Percentiles rank a stretch among this genome's conserved stretches.
phyloP scores from a whole-genome alignment of 768 basidiomycete species.

The Dioszegia hungarica region DNA sequence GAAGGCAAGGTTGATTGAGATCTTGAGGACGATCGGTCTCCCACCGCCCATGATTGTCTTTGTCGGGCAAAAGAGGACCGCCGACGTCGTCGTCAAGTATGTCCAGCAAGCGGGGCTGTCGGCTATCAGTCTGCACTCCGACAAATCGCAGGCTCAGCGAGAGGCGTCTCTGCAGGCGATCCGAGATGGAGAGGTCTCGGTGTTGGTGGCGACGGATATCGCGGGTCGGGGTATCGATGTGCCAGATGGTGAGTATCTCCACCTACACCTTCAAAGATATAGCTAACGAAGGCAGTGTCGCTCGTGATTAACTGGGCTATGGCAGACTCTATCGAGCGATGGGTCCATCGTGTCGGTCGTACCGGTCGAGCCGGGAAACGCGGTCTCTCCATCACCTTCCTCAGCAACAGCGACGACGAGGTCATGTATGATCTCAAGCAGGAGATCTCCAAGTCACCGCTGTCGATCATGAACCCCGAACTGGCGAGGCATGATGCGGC shows the following conservation, averaged over 20 bases:
- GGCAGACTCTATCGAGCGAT: constrained; percentile 87
- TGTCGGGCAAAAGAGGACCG: constrained; percentile 99
- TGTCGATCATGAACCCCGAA: constrained; percentile 81
- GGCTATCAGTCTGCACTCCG: constrained; percentile 87
- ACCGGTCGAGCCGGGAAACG: constrained; percentile 97
- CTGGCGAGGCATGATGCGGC: constrained; percentile 87
- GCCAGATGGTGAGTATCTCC: constrained; percentile 56
- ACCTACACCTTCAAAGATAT: background rate
- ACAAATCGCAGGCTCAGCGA: constrained; percentile 95
- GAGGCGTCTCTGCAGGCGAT: constrained; percentile 84
- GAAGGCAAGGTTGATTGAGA: constrained; percentile 84
- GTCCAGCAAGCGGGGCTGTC: constrained; percentile 80
- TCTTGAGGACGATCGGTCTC: constrained; percentile 79
- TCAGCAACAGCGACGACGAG: constrained; percentile 89
- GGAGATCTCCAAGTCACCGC: constrained; percentile 91
- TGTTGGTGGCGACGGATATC: constrained; percentile 93
- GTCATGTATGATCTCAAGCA: constrained; percentile 96
- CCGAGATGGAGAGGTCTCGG: constrained; percentile 75
- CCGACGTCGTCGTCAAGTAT: constrained; percentile 95
- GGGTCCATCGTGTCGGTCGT: constrained; percentile 92
- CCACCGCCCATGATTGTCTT: constrained; percentile 94
- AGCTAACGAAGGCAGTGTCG: constrained; percentile 52
- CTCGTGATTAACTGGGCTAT: constrained; percentile 98
- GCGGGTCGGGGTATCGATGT: constrained; percentile 99
- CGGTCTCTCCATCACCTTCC: constrained; percentile 89